A percentile compares a stretch with the other conserved stretches of the same genome.
Conservation (phyloP, 352 stramenopile genomes). For the Pythium plurisporium region DNA sequence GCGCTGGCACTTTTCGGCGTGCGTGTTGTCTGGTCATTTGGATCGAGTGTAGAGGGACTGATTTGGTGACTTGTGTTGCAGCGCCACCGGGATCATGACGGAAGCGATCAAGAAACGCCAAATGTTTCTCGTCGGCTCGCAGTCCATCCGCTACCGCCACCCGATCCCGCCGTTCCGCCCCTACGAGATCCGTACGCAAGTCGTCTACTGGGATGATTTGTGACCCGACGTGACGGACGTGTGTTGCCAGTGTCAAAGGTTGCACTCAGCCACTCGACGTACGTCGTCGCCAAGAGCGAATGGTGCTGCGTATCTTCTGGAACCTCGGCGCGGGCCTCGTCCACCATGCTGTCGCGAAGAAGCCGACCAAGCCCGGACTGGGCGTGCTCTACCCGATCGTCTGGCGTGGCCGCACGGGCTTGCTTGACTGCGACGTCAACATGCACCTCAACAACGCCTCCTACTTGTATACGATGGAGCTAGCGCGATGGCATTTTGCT, state of each 20-base stretch:
- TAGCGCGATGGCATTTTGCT: slow-evolving; percentile 78
- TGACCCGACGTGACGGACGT: slow-evolving; percentile 18
- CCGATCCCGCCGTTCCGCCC: slow-evolving; percentile 30
- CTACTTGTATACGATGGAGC: slow-evolving; percentile 81
- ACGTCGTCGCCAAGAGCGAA: too few species aligned
- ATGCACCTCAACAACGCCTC: slow-evolving; percentile 83
- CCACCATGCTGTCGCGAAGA: slow-evolving; percentile 51
- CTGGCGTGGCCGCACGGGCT: slow-evolving; percentile 54
- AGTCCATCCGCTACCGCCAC: slow-evolving; percentile 35
- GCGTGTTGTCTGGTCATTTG: slow-evolving; percentile 13
- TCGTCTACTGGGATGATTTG: slow-evolving; percentile 31
- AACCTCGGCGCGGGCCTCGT: slow-evolving; percentile 46
- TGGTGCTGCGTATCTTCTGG: slow-evolving; percentile 68
- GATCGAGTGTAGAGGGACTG: neutral
- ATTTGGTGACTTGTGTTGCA: slow-evolving; percentile 8
- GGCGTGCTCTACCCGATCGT: slow-evolving; percentile 60
- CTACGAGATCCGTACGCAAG: slow-evolving; percentile 31
- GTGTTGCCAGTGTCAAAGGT: neutral
- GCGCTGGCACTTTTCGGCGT: slow-evolving; percentile 79
- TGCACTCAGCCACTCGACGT: neutral
- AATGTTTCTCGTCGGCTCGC: slow-evolving; percentile 57
- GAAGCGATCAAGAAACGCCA: slow-evolving; percentile 57
- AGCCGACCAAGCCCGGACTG: slow-evolving; percentile 38
- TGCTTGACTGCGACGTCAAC: slow-evolving; percentile 83
- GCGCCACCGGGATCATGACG: slow-evolving; percentile 45